Conservation (phyloP, 768 basidiomycete species). For the Ramaria sp. region DNA sequence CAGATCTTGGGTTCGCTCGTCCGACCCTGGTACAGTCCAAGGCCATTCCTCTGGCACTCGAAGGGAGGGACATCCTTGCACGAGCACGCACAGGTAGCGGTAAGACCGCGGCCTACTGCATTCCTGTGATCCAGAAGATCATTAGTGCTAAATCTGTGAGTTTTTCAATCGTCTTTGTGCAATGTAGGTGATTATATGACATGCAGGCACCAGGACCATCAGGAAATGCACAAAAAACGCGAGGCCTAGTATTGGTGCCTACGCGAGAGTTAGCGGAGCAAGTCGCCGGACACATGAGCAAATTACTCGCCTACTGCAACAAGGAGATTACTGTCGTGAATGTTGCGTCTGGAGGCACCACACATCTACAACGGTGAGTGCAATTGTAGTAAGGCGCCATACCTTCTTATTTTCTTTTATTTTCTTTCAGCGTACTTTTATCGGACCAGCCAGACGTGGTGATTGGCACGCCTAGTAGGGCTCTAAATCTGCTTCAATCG, state of each 20-base stretch:
- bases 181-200: background rate
- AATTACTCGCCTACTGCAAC: conserved; percentile 69
- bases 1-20: conserved; percentile 79
- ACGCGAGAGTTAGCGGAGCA: conserved; percentile 92
- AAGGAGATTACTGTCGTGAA: conserved; percentile 63
- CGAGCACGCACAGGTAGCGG: conserved; percentile 93
- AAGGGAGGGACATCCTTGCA: conserved; percentile 84
- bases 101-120: conserved; percentile 93
- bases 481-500: conserved; percentile 55
- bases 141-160: conserved; percentile 69
- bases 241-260: conserved; percentile 75
- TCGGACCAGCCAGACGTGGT: conserved; percentile 73
- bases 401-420: background rate
- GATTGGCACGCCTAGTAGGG: conserved; percentile 68
- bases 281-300: conserved; percentile 58
- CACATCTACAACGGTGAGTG: conserved; percentile 63
- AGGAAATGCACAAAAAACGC: conserved; percentile 41
- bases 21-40: conserved; percentile 90
- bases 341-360: conserved; percentile 58
- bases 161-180: conserved; percentile 13
- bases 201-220: conserved; percentile 19
- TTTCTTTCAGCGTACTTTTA: conserved; percentile 32
- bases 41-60: conserved; percentile 86
- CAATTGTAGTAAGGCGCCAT: background rate
- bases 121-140: conserved; percentile 86